Base-by-base conservation (phyloP, 2,329 filamentous ascomycete species). In the Xylariaceae sp. region DNA sequence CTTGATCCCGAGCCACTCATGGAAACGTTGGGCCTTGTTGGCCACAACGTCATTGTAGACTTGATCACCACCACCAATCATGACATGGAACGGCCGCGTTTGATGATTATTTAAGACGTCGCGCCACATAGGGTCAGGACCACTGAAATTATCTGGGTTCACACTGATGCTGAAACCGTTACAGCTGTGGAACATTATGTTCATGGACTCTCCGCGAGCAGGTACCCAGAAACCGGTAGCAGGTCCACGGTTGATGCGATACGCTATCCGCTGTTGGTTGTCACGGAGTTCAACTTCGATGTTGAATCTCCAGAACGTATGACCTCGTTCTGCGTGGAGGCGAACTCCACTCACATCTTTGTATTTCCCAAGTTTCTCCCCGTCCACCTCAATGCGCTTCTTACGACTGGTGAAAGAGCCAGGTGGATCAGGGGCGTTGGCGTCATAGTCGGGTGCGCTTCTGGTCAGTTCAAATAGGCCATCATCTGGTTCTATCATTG, bases 101-200 rank as follows among this genome's bases (percentile, higher is more conserved):
- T 96, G 93, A 71, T 99, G 95, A 19, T 81, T 91, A 72, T 97
- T 97, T 60, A 98, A 80, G 5, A 98, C 92, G 72, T 99, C 95
- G 53, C 94, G 88, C 95, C 96, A 99, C 75, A 99, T 82, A 1
- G 95, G 95, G 75, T 99, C 95, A 0, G 96, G 95, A 0, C 95
- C 95, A 69, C 89, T 95, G 71, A 97, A 89, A 41, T 87, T 82
- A 70, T 96, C 83, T 0, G 92, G 78, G 61, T 96, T 87, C 21
- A 90, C 90, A 54, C 85, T 89, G 48, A 89, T 74, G 66, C 91
- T 94, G 78, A 99, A 99, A 2, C 96, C 95, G 72, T 99, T 99
- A 78, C 95, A 96, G 72, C 90, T 96, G 77, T 98, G 86, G 77
- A 97, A 99, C 92, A 98, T 96, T 72, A 97, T 91, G 76, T 98